Evolutionary conservation across 2,329 filamentous ascomycete genomes (phyloP).

Genomic region (Aaosphaeria pasadenensis): DNA sequence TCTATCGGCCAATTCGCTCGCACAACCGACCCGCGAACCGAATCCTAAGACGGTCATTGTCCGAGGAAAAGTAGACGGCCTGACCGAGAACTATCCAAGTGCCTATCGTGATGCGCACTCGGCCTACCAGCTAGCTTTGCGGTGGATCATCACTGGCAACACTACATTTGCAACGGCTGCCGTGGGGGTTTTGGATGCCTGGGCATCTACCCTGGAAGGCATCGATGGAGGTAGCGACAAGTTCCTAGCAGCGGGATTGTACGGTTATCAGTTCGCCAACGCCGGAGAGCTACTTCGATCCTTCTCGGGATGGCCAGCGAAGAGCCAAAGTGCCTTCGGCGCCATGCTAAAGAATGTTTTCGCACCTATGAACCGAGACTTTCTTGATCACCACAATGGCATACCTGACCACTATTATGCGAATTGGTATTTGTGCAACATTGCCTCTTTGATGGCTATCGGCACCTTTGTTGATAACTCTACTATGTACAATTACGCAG

Average conservation of each 20-base stretch:
- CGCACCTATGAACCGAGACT: constrained; percentile 37
- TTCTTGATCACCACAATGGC: constrained; percentile 39
- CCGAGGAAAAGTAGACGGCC: neutral
- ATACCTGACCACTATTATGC: constrained; percentile 38
- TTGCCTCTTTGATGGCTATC: constrained; percentile 42
- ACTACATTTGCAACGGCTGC: neutral
- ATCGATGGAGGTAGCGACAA: neutral
- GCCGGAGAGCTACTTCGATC: constrained; percentile 43
- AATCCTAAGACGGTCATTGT: neutral
- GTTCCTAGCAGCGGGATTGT: constrained; percentile 36
- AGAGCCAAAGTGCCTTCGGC: constrained; percentile 5
- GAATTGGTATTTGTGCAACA: constrained; percentile 48
- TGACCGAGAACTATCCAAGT: neutral
- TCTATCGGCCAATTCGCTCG: neutral
- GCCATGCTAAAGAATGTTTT: constrained; percentile 40
- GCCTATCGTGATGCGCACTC: neutral
- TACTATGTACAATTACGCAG: constrained; percentile 39
- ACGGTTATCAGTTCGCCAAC: constrained; percentile 49
- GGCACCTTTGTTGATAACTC: constrained; percentile 43
- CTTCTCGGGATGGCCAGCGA: constrained; percentile 29
- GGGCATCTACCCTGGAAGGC: neutral
- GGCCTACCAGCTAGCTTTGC: neutral
- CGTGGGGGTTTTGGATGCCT: neutral
- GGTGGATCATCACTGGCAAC: neutral
- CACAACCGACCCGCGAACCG: neutral